phyloP scores from a whole-genome alignment of 2,329 filamentous ascomycete genomes.

The Chrysoporthe austroafricana region DNA sequence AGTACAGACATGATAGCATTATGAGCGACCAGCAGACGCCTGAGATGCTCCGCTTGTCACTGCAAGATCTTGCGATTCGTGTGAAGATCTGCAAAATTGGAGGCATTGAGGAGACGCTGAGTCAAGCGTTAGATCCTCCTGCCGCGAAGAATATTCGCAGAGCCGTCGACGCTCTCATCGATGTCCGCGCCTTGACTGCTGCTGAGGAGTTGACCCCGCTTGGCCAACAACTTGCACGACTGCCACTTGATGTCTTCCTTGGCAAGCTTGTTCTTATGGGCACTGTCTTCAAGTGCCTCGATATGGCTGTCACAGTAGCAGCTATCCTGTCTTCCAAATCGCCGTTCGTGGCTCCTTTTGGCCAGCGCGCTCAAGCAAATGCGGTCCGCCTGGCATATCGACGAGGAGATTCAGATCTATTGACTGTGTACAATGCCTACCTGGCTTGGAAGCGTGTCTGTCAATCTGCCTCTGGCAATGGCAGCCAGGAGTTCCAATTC shows the following conservation, averaged over 20 bases:
- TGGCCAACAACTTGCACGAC: constrained; percentile 81
- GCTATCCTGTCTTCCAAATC: constrained; percentile 94
- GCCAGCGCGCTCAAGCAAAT: constrained; percentile 81
- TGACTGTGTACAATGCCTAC: constrained; percentile 95
- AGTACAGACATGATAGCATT: constrained; percentile 79
- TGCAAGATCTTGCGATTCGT: constrained; percentile 92
- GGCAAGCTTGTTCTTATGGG: constrained; percentile 91
- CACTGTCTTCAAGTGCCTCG: constrained; percentile 85
- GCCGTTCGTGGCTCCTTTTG: constrained; percentile 86
- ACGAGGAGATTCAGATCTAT: constrained; percentile 84
- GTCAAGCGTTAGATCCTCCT: constrained; percentile 86
- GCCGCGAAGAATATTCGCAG: constrained; percentile 90
- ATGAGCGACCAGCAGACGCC: constrained; percentile 94
- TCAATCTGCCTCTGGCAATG: constrained; percentile 58
- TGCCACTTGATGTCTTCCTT: constrained; percentile 92
- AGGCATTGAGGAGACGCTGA: constrained; percentile 86
- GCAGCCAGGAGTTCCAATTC: constrained; percentile 80
- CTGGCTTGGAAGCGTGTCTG: constrained; percentile 84
- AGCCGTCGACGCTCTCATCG: constrained; percentile 89
- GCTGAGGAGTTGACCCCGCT: constrained; percentile 84
- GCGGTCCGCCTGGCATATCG: constrained; percentile 78
- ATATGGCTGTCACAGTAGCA: constrained; percentile 88
- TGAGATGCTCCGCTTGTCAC: constrained; percentile 89
- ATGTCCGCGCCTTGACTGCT: constrained; percentile 85
- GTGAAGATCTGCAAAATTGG: constrained; percentile 98